Evolutionary conservation across 306 rosid genomes (phyloP).

Genomic region (Malus fusca): DNA sequence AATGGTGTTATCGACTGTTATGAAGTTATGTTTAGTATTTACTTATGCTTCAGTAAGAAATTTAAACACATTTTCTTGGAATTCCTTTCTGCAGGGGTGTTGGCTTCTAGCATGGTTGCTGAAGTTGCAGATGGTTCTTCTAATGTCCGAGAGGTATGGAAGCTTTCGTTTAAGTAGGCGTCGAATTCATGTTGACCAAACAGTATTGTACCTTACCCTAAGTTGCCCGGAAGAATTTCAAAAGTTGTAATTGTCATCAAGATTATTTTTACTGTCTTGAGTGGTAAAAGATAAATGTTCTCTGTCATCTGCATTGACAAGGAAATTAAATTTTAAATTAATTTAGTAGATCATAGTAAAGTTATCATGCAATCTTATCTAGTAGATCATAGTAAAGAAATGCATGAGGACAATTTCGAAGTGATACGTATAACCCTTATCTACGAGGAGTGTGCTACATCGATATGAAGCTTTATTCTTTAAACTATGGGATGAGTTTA

Average conservation of each 20-base stretch:
- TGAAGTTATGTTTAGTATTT: neutral
- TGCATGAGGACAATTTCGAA: no score
- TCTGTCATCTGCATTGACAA: no score
- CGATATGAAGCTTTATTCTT: neutral
- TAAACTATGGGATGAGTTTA: neutral
- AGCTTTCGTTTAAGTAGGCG: constrained; percentile 57
- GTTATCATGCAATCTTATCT: no score
- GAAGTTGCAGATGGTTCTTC: constrained; percentile 94
- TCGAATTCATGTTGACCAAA: neutral
- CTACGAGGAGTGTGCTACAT: neutral
- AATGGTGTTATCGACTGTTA: neutral
- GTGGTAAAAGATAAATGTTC: no score
- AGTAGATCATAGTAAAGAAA: no score
- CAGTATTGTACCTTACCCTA: no score
- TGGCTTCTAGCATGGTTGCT: constrained; percentile 53
- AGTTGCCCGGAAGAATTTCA: neutral
- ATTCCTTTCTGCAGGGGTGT: constrained; percentile 41
- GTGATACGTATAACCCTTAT: no score
- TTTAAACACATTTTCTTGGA: neutral
- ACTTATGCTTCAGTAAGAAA: neutral
- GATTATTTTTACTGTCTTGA: no score
- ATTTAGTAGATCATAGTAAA: no score
- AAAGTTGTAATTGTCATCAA: neutral
- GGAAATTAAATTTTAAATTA: no score
- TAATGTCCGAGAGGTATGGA: constrained; percentile 91